Base-by-base conservation (phyloP, 805 yeast genomes). In the Groenewaldozyma salmanticensis region DNA sequence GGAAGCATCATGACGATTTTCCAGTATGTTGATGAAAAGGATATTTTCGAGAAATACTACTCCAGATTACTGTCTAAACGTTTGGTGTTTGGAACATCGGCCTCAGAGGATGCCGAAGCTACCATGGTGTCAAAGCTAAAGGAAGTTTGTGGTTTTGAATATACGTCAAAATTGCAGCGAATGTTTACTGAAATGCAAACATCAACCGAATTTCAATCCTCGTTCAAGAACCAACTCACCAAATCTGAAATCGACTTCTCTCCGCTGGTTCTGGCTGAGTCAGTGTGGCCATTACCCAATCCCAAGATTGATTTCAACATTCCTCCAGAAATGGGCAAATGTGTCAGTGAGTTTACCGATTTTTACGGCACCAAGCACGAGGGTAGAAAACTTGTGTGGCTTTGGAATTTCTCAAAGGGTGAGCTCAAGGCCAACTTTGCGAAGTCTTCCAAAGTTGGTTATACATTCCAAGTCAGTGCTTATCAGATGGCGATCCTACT, bases 161-260 rank as follows among this genome's bases (percentile, higher is more conserved):
- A 90, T 60, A 88, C 97, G 1, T 80, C 85, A 41, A 90, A 88
- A 60, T 83, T 92, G 61, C 83, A 95, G 18, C 84, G 87, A 53
- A 92, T 92, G 99, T 88, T 92, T 60, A 83, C 81, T 58, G 98
- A 92, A 63, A 85, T 92, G 69, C 75, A 81, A 52, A 74, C 90
- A 2, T 84, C 95, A 0, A 76, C 75, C 46, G 90, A 85, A 42
- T 68, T 92, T 56, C 82, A 78, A 52, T 48, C 56, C n/a, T 61
- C 66, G 38, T 79, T 80, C 55, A 66, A 66, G 49, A 77, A 74
- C 37, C 66, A 64, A 34, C 65, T 65, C 24, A 63, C 68, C 33
- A 61, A 64, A 42, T 50, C 42, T 16, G 48, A 55, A 59, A 64
- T 71, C 9, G 82, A 74, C 44, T 79, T 85, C 57, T 74, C 77